These are phyloP conservation scores for Discostella pseudostelligera DNA, from an alignment of 108 stramenopile species.

Conservation along the genomic window DNA sequence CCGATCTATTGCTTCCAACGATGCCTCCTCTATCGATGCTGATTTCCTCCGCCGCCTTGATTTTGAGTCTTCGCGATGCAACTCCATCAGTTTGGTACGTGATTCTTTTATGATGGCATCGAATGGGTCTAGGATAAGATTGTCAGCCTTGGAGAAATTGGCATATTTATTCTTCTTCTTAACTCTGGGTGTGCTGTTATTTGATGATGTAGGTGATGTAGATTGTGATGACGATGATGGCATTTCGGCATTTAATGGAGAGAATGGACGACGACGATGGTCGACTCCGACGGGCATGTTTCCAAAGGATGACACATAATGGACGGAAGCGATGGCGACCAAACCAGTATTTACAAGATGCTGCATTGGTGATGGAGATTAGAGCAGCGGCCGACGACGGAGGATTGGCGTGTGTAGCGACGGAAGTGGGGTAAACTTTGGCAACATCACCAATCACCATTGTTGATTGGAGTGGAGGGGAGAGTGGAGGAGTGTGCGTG, in stretches of 20 bases:
- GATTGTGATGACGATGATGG: slow-evolving; percentile 5
- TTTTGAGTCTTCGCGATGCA: slow-evolving; percentile 38
- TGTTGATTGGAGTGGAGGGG: too few relatives aligned
- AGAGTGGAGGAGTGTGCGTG: too few relatives aligned
- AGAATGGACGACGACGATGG: background rate
- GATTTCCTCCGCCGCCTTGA: slow-evolving; percentile 8
- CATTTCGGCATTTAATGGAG: background rate
- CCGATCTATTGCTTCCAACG: slow-evolving; percentile 29
- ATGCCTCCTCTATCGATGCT: slow-evolving; percentile 8
- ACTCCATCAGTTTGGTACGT: slow-evolving; percentile 47
- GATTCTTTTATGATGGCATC: slow-evolving; percentile 62
- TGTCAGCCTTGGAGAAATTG: slow-evolving; percentile 62
- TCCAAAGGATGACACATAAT: slow-evolving; percentile 3
- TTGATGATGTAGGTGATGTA: background rate
- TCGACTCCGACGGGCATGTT: too few relatives aligned
- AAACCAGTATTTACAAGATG: slow-evolving; percentile 1
- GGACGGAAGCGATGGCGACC: background rate
- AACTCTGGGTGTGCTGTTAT: slow-evolving; percentile 6
- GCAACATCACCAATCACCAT: too few relatives aligned
- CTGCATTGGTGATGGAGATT: background rate
- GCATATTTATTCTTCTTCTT: slow-evolving; percentile 82
- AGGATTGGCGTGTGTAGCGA: background rate
- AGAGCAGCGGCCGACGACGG: background rate
- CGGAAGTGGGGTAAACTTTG: too few relatives aligned
- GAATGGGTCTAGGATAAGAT: slow-evolving; percentile 57